A percentile compares a stretch with the other conserved stretches of the same genome.
Conservation (phyloP, 2,329 filamentous ascomycete genomes). For the Blastomyces gilchristii region DNA sequence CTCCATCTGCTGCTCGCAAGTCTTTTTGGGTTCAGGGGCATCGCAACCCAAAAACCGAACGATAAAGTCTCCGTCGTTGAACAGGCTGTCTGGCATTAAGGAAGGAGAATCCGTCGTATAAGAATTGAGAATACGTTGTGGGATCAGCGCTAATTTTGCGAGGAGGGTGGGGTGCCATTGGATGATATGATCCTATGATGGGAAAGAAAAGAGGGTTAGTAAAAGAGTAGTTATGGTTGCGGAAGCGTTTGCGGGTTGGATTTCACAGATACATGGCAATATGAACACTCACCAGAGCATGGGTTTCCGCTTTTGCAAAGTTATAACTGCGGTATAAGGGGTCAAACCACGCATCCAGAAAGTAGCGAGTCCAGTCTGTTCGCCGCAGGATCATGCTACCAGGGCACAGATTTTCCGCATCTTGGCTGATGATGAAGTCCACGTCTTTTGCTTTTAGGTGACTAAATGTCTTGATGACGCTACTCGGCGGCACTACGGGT, state of each 20-base stretch:
- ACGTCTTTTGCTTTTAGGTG: conserved; percentile 69
- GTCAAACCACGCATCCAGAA: conserved; percentile 93
- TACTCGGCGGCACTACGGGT: conserved; percentile 85
- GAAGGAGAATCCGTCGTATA: conserved; percentile 48
- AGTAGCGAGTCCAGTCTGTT: conserved; percentile 85
- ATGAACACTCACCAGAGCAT: conserved; percentile 61
- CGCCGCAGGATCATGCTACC: conserved; percentile 71
- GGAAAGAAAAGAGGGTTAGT: neutral
- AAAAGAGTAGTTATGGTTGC: conserved; percentile 19
- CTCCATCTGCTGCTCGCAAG: conserved; percentile 63
- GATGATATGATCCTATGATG: conserved; percentile 63
- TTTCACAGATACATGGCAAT: neutral
- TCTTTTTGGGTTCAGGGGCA: conserved; percentile 38
- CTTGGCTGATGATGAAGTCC: conserved; percentile 75
- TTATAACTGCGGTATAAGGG: conserved; percentile 89
- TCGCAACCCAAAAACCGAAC: conserved; percentile 69
- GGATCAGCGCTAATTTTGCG: conserved; percentile 79
- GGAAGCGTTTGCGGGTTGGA: conserved; percentile 9
- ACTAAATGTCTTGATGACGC: conserved; percentile 88
- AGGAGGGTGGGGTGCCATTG: conserved; percentile 97
- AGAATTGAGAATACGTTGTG: conserved; percentile 71
- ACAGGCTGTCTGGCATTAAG: conserved; percentile 47
- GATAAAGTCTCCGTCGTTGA: conserved; percentile 74
- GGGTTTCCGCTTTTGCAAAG: conserved; percentile 86
- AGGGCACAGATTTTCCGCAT: conserved; percentile 64